Evolutionary conservation across 2,329 filamentous ascomycete genomes (phyloP).

Genomic region (Coleophoma crateriformis): DNA sequence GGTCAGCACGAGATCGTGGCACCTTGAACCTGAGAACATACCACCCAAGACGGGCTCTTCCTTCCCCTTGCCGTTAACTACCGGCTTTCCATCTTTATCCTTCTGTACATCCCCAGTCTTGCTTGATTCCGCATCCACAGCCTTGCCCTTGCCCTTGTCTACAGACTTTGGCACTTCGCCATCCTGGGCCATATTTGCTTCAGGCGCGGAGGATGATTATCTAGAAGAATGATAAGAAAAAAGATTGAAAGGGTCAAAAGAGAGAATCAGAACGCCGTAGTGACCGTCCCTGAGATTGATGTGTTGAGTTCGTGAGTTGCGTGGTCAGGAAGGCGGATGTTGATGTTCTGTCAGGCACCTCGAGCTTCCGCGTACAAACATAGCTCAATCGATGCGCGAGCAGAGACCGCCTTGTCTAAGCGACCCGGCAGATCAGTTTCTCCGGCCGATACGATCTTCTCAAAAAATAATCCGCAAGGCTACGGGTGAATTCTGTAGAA

Average conservation of each 20-base stretch:
- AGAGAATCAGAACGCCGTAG: not conserved
- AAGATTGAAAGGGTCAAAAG: not conserved
- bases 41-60: constrained; percentile 52
- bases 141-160: constrained; percentile 97
- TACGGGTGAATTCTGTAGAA: constrained; percentile 5
- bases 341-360: constrained; percentile 18
- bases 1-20: constrained; percentile 27
- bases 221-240: not conserved
- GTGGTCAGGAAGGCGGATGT: constrained; percentile 15
- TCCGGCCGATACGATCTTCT: constrained; percentile 1
- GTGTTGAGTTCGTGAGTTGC: constrained; percentile 21
- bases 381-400: constrained; percentile 14
- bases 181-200: constrained; percentile 80
- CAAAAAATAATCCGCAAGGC: constrained; percentile 2
- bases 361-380: constrained; percentile 25
- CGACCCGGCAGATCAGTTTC: constrained; percentile 13
- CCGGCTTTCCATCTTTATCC: constrained; percentile 64
- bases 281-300: not conserved
- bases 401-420: constrained; percentile 10
- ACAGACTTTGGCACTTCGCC: constrained; percentile 77
- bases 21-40: constrained; percentile 18
- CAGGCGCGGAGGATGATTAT: constrained; percentile 6
- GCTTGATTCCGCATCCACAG: constrained; percentile 58
- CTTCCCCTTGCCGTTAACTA: constrained; percentile 64
- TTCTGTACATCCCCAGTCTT: constrained; percentile 54